phyloP scores from a whole-genome alignment of 768 basidiomycete genomes.

The Leccinum subgranulosum region DNA sequence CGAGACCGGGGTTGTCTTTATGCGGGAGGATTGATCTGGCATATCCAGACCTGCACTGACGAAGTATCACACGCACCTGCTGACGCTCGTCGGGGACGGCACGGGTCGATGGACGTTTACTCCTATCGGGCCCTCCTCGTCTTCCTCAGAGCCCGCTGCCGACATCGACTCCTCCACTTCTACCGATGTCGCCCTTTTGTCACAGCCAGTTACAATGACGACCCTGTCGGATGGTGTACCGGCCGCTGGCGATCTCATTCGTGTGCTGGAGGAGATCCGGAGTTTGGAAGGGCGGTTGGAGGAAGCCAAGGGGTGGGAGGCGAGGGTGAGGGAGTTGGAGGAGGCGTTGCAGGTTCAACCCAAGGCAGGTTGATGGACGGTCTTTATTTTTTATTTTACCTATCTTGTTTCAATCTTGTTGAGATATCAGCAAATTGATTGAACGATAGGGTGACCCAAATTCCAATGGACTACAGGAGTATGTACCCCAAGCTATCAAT shows the following conservation, averaged over 20 bases:
- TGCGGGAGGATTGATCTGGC: not conserved
- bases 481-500: too few species aligned
- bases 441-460: too few species aligned
- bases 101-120: too few species aligned
- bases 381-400: too few species aligned
- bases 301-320: slow-evolving; percentile 26
- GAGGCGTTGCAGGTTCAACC: slow-evolving; percentile 23
- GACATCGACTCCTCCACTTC: not conserved
- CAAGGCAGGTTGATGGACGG: too few species aligned
- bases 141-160: not conserved
- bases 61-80: slow-evolving; percentile 77
- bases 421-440: too few species aligned
- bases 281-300: slow-evolving; percentile 21
- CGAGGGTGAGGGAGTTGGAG: slow-evolving; percentile 24
- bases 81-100: too few species aligned
- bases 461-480: too few species aligned
- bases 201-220: not conserved
- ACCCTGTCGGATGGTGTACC: not conserved
- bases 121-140: not conserved
- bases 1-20: too few species aligned
- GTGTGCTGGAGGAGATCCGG: slow-evolving; percentile 28
- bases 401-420: too few species aligned
- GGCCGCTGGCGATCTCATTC: slow-evolving; percentile 17
- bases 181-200: not conserved
- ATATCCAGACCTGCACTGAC: slow-evolving; percentile 63